Conservation (phyloP, 139 green algal genomes). For the Penium margaritaceum region DNA sequence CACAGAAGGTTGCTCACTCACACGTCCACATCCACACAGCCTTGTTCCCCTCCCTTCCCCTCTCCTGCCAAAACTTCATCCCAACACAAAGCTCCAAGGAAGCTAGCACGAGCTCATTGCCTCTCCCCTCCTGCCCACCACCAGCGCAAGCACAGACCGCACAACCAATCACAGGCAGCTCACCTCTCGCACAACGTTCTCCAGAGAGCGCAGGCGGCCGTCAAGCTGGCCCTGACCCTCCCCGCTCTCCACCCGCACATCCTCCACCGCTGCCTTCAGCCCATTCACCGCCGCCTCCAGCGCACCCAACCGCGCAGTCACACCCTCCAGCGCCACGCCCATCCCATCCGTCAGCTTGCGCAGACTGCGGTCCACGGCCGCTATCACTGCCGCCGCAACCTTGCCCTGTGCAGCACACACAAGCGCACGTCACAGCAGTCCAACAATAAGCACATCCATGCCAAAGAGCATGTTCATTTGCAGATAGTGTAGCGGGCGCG, state of each 20-base stretch:
- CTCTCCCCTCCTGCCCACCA: too few species aligned
- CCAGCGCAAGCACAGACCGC: too few species aligned
- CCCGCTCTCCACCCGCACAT: background rate
- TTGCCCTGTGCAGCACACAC: too few species aligned
- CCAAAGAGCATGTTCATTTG: too few species aligned
- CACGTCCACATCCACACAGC: too few species aligned
- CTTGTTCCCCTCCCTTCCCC: too few species aligned
- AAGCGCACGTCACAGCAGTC: too few species aligned
- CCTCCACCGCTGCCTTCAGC: slow-evolving; percentile 9
- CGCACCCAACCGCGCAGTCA: slow-evolving; percentile 6
- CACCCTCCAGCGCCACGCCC: slow-evolving; percentile 35
- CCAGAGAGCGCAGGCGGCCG: slow-evolving; percentile 21
- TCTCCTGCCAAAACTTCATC: too few species aligned
- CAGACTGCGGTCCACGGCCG: slow-evolving; percentile 36
- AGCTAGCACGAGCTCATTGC: too few species aligned
- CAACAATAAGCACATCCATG: too few species aligned
- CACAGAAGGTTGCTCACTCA: too few species aligned
- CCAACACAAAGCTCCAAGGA: too few species aligned
- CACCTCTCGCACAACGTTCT: slow-evolving; percentile 40
- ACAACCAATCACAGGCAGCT: slow-evolving; percentile 4
- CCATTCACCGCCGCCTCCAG: slow-evolving; percentile 13
- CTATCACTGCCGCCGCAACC: background rate
- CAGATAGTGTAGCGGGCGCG: background rate
- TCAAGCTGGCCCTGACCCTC: slow-evolving; percentile 29
- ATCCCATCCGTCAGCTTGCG: slow-evolving; percentile 40